Evolutionary conservation across 805 yeast genomes (phyloP).

Genomic region (Ascoidea rubescens): DNA sequence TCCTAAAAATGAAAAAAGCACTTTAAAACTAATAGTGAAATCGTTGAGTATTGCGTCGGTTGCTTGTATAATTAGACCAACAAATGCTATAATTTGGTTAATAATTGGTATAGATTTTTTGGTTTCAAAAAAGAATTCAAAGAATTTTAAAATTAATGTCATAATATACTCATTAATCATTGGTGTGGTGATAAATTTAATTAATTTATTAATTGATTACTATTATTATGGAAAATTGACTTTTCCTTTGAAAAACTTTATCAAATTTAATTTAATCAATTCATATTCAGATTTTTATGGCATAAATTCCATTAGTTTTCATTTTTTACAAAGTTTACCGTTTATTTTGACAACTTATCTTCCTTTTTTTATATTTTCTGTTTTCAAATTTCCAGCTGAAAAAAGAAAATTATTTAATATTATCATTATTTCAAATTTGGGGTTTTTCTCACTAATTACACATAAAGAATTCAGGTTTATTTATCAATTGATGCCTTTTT

Average conservation of each 20-base stretch:
- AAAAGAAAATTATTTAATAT: conserved; percentile 17
- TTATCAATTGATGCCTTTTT: conserved; percentile 70
- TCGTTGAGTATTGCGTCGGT: conserved; percentile 39
- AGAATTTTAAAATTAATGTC: conserved; percentile 10
- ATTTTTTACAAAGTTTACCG: conserved; percentile 73
- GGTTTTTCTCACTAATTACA: conserved; percentile 45
- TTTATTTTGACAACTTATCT: conserved; percentile 50
- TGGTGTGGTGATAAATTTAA: conserved; percentile 16
- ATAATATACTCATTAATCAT: conserved; percentile 12
- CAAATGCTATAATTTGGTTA: conserved; percentile 69
- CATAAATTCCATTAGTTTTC: conserved; percentile 70
- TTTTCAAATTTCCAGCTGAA: conserved; percentile 13
- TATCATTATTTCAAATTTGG: conserved; percentile 28
- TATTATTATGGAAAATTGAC: conserved; percentile 41
- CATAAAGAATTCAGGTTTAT: conserved; percentile 92
- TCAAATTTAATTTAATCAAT: conserved; percentile 64
- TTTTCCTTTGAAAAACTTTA: conserved; percentile 55
- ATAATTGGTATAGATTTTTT: conserved; percentile 30
- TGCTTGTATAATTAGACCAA: conserved; percentile 70
- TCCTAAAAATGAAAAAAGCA: background rate
- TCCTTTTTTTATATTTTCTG: conserved; percentile 44
- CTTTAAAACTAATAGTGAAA: background rate
- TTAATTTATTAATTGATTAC: conserved; percentile 38
- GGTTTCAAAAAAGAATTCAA: conserved; percentile 3
- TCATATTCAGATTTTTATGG: conserved; percentile 79